Percentiles rank a stretch among this genome's conserved stretches.
These are phyloP conservation scores for Suillus spraguei DNA, from an alignment of 768 basidiomycete genomes.

Conservation along the genomic window DNA sequence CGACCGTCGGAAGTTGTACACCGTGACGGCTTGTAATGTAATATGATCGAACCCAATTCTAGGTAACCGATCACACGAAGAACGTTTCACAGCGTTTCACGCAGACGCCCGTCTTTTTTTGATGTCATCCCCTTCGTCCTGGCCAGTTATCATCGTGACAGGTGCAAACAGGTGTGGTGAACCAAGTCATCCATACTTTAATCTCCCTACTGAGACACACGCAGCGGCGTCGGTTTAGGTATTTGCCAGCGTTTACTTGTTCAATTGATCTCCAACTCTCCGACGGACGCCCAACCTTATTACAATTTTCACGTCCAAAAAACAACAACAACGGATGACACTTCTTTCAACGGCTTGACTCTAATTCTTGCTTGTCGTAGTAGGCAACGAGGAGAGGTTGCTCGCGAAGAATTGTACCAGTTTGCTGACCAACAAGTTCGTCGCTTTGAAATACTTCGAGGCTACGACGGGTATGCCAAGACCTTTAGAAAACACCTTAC, in stretches of 20 bases:
- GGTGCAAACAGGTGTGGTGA: conserved; percentile 67
- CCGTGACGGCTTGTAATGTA: no score
- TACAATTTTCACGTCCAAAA: conserved; percentile 20
- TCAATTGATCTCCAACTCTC: conserved; percentile 57
- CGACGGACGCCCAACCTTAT: conserved; percentile 54
- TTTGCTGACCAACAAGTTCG: conserved; percentile 58
- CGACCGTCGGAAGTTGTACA: no score
- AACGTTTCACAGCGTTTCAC: background rate
- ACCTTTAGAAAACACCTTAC: conserved; percentile 59
- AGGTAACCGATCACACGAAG: background rate
- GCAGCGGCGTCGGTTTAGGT: conserved; percentile 82
- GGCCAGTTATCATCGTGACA: conserved; percentile 64
- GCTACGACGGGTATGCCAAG: conserved; percentile 55
- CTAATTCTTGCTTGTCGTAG: conserved; percentile 83
- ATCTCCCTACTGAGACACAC: conserved; percentile 4
- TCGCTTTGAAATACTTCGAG: conserved; percentile 33
- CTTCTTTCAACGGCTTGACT: conserved; percentile 57
- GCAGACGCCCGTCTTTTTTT: conserved; percentile 4
- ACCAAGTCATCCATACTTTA: background rate
- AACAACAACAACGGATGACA: conserved; percentile 21
- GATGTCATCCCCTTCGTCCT: conserved; percentile 30
- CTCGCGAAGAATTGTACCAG: conserved; percentile 53
- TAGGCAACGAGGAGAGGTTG: conserved; percentile 60
- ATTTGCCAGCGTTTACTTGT: conserved; percentile 77
- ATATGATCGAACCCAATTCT: background rate